A percentile compares a stretch with the other conserved stretches of the same genome.
Conservation (phyloP, 495 filamentous ascomycete genomes). For the Tuber umbilicatum region DNA sequence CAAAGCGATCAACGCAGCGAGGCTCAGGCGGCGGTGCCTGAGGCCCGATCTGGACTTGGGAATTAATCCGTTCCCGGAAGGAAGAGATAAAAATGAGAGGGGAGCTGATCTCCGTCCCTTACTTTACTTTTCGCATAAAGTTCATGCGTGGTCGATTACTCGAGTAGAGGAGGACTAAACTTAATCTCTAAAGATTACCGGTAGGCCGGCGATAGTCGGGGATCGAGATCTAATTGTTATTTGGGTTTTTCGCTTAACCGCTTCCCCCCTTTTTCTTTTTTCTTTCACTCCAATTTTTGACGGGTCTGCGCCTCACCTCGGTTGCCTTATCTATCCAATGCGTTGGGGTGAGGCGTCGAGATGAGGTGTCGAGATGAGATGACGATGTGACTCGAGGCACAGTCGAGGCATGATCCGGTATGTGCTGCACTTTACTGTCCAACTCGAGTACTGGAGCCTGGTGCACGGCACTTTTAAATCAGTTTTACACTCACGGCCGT, state of each 20-base stretch:
- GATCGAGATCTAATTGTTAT: background rate
- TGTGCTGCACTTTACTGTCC: background rate
- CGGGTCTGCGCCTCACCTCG: background rate
- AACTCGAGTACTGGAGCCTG: background rate
- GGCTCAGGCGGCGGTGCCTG: background rate
- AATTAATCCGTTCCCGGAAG: background rate
- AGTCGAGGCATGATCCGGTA: background rate
- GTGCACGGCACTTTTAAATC: background rate
- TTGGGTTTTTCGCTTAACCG: background rate
- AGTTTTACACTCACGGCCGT: background rate
- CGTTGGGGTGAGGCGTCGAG: background rate
- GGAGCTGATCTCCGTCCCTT: background rate
- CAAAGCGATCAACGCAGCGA: background rate
- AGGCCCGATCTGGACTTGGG: background rate
- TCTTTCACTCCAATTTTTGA: background rate
- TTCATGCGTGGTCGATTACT: background rate
- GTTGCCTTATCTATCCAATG: background rate
- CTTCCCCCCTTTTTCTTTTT: background rate
- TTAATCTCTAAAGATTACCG: background rate
- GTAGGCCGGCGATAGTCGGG: background rate
- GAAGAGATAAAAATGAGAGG: background rate
- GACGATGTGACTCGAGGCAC: background rate
- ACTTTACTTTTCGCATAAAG: background rate
- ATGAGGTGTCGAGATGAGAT: too few relatives aligned
- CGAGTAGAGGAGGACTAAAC: background rate